phyloP scores from a whole-genome alignment of 1,284 basidiomycete species.

The Salmacisia buchloeana region DNA sequence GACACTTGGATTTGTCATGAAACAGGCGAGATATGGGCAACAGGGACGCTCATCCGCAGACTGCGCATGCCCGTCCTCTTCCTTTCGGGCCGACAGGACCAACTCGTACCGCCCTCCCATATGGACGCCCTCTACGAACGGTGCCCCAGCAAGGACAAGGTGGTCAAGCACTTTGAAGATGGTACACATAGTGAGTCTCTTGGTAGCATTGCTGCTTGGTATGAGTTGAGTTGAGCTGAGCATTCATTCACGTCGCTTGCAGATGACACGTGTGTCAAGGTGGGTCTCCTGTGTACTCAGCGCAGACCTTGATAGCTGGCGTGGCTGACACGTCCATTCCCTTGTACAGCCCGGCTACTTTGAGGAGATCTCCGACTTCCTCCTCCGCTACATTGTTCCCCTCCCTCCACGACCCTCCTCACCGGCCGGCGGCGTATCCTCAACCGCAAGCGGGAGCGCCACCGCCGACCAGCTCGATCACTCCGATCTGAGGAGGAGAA shows the following conservation, averaged over 20 bases:
- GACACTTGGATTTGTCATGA: neutral
- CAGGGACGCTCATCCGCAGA: slow-evolving; percentile 63
- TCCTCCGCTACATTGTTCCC: slow-evolving; percentile 26
- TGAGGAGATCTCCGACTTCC: slow-evolving; percentile 38
- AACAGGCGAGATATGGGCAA: slow-evolving; percentile 79
- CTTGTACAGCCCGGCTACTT: slow-evolving; percentile 32
- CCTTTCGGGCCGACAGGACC: slow-evolving; percentile 70
- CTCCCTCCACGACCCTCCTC: neutral
- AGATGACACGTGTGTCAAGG: slow-evolving; percentile 46
- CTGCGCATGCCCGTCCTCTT: slow-evolving; percentile 79
- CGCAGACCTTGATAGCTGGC: neutral
- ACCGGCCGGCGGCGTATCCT: neutral
- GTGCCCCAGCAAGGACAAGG: slow-evolving; percentile 54
- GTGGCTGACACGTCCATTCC: neutral
- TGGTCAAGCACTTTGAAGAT: slow-evolving; percentile 54
- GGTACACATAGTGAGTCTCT: slow-evolving; percentile 65
- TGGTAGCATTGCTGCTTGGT: neutral
- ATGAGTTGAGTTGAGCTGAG: neutral
- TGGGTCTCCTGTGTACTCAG: neutral
- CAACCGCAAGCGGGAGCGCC: no score
- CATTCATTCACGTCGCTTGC: neutral
- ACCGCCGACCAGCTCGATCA: neutral
- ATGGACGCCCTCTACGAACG: slow-evolving; percentile 73
- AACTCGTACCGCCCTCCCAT: slow-evolving; percentile 76
- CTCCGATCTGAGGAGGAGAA: neutral